Evolutionary conservation across 306 rosid genomes (phyloP).

Genomic region (Lathyrus aphaca): DNA sequence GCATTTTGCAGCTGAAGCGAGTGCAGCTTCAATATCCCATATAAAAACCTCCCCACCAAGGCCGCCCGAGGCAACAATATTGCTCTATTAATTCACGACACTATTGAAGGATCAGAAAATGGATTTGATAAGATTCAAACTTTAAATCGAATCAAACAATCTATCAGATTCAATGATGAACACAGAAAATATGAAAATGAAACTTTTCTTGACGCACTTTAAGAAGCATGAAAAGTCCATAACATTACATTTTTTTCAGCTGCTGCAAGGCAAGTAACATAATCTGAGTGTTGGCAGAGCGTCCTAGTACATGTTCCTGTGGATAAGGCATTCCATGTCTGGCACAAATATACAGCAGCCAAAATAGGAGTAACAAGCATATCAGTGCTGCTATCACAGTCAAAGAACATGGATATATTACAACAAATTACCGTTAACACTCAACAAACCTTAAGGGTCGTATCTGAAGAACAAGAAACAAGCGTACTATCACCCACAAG

Average conservation of each 20-base stretch:
- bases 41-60: constrained; percentile 97
- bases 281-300: constrained; percentile 91
- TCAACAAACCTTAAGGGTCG: constrained; percentile 83
- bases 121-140: constrained; percentile 49
- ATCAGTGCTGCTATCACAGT: constrained; percentile 28
- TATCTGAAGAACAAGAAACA: constrained; percentile 97
- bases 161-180: constrained; percentile 33
- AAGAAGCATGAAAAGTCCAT: constrained; percentile 41
- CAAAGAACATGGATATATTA: constrained; percentile 22
- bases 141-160: constrained; percentile 35
- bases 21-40: constrained; percentile 91
- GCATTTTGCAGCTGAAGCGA: constrained; percentile 60
- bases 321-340: constrained; percentile 90
- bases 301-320: constrained; percentile 80
- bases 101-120: constrained; percentile 79
- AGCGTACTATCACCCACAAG: constrained; percentile 87
- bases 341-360: constrained; percentile 34
- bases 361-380: constrained; percentile 25
- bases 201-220: constrained; percentile 39
- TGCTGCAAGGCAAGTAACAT: constrained; percentile 94
- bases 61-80: constrained; percentile 97
- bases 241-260: constrained; percentile 89
- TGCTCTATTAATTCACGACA: constrained; percentile 97
- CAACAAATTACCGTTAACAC: constrained; percentile 26
- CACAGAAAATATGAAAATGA: constrained; percentile 24